Evolutionary conservation across 352 stramenopile species (phyloP).

Genomic region (Thalassiosira mediterranea): DNA sequence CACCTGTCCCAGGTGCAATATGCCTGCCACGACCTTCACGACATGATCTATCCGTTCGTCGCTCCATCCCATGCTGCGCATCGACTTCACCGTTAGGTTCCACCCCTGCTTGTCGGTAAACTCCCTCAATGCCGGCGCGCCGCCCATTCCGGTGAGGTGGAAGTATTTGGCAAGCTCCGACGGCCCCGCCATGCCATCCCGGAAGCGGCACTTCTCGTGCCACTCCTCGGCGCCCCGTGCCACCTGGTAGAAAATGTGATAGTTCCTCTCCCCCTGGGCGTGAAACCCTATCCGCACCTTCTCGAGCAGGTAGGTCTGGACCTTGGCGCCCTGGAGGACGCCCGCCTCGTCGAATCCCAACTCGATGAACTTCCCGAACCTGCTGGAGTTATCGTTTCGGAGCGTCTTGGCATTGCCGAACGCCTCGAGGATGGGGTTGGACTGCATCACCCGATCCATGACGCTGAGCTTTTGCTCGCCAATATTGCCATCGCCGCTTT

Average conservation of each 20-base stretch:
- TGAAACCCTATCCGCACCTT: conserved; percentile 95
- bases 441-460: conserved; percentile 89
- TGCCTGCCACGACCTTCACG: conserved; percentile 93
- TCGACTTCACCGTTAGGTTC: conserved; percentile 79
- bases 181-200: conserved; percentile 69
- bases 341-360: conserved; percentile 89
- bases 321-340: conserved; percentile 89
- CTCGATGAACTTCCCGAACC: conserved; percentile 98
- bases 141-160: conserved; percentile 79
- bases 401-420: conserved; percentile 96
- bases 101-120: conserved; percentile 80
- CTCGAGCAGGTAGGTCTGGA: conserved; percentile 96
- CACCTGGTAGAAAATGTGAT: conserved; percentile 95
- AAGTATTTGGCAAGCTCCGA: conserved; percentile 80
- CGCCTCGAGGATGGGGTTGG: conserved; percentile 94
- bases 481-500: too few species aligned
- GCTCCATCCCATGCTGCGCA: conserved; percentile 75
- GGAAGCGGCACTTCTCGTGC: conserved; percentile 79
- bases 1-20: conserved; percentile 97
- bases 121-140: conserved; percentile 75
- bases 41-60: conserved; percentile 93
- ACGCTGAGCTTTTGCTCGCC: conserved; percentile 60
- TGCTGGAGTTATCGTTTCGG: conserved; percentile 94
- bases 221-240: conserved; percentile 85
- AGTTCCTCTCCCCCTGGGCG: conserved; percentile 92